These are phyloP conservation scores for Didymella sp. DNA, from an alignment of 2,329 filamentous ascomycete genomes.

Conservation along the genomic window DNA sequence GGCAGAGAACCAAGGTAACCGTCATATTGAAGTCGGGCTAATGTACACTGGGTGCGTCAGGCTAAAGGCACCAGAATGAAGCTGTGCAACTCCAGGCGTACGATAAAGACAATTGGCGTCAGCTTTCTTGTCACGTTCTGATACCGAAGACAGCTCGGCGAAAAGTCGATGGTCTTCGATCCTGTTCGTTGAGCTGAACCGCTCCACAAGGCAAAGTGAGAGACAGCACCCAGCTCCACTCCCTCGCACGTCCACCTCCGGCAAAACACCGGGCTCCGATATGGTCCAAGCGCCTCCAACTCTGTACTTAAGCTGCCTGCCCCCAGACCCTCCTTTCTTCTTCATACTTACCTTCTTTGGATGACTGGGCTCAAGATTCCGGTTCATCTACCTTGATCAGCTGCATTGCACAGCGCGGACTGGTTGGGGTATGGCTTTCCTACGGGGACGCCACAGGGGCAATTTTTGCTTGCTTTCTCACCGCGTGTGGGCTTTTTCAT, in stretches of 20 bases:
- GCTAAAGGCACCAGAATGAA: no score
- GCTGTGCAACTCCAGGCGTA: no score
- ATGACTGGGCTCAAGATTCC: constrained; percentile 12
- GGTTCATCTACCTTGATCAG: constrained; percentile 15
- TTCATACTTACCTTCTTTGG: constrained; percentile 13
- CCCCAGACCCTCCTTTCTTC: background rate
- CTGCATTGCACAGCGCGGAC: constrained; percentile 12
- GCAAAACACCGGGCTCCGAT: background rate
- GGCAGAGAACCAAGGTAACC: no score
- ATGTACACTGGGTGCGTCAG: no score
- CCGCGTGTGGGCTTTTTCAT: constrained; percentile 22
- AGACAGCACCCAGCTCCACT: background rate
- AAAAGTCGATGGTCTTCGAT: no score
- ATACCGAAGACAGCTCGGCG: no score
- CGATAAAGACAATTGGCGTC: no score
- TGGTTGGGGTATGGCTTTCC: constrained; percentile 15
- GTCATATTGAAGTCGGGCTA: no score
- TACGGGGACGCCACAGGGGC: constrained; percentile 14
- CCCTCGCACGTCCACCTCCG: background rate
- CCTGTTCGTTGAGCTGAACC: background rate
- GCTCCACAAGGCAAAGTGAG: background rate
- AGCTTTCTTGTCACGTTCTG: no score
- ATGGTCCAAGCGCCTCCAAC: background rate
- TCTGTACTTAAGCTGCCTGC: background rate
- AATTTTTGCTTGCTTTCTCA: constrained; percentile 9